These are phyloP conservation scores for Racocetra persica DNA, from an alignment of 371 early-diverging fungal species.

Conservation along the genomic window DNA sequence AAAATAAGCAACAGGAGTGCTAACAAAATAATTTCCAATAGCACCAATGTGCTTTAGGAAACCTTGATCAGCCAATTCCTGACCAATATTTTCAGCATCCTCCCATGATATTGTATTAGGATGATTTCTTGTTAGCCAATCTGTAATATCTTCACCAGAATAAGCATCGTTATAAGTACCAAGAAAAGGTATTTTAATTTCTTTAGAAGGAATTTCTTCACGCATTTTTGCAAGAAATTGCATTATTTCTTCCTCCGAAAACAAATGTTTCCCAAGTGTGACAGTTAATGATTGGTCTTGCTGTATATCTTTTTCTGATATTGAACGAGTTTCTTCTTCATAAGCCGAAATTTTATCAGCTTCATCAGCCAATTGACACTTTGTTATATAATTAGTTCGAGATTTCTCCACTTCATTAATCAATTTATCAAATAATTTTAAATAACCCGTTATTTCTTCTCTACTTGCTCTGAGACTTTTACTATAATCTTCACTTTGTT, in stretches of 20 bases:
- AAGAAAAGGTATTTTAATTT: constrained; percentile 73
- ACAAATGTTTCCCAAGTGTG: constrained; percentile 46
- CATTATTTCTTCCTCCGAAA: constrained; percentile 53
- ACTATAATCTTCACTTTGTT: constrained; percentile 65
- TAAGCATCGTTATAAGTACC: constrained; percentile 74
- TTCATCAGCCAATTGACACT: constrained; percentile 61
- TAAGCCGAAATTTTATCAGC: constrained; percentile 43
- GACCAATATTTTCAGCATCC: constrained; percentile 76
- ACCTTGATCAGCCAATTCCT: constrained; percentile 71
- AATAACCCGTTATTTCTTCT: constrained; percentile 63
- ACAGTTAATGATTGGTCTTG: constrained; percentile 46
- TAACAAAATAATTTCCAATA: constrained; percentile 72
- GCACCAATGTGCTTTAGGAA: constrained; percentile 75
- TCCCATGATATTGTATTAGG: constrained; percentile 66
- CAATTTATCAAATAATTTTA: constrained; percentile 63
- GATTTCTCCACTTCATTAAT: constrained; percentile 61
- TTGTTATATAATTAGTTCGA: constrained; percentile 54
- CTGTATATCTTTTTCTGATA: constrained; percentile 15
- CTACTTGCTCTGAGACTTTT: constrained; percentile 63
- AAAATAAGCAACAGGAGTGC: constrained; percentile 67
- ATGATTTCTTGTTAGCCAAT: constrained; percentile 74
- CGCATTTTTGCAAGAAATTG: constrained; percentile 60
- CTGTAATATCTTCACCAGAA: constrained; percentile 71
- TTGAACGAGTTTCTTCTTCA: constrained; percentile 11
- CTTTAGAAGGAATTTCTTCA: constrained; percentile 64